Conservation (phyloP, 192 early-diverging fungal species). For the Umbelopsis sp. region DNA sequence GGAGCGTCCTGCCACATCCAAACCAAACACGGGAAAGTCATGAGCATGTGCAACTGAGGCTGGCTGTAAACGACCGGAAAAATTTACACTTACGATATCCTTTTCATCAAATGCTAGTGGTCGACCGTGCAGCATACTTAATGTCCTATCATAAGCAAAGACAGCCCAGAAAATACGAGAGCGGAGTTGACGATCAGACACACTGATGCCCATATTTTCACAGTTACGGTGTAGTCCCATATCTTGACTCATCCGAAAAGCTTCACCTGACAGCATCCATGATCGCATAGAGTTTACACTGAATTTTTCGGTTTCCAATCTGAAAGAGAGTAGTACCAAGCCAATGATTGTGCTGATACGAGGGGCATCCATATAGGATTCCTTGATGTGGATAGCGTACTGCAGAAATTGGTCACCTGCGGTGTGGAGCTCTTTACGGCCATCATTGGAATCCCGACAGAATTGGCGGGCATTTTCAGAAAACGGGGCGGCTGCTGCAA, state of each 20-base stretch:
- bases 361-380: conserved; percentile 58
- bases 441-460: neutral
- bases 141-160: conserved; percentile 66
- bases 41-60: neutral
- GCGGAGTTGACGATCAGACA: conserved; percentile 44
- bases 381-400: conserved; percentile 56
- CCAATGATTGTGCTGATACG: conserved; percentile 58
- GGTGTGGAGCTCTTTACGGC: conserved; percentile 5
- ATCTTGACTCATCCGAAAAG: conserved; percentile 73
- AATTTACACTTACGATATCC: conserved; percentile 22
- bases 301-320: conserved; percentile 55
- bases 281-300: conserved; percentile 47
- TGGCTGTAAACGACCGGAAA: neutral
- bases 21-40: neutral
- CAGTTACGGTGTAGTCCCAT: conserved; percentile 75
- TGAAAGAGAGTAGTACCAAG: conserved; percentile 60
- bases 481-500: conserved; percentile 36
- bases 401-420: conserved; percentile 23
- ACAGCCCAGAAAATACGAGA: conserved; percentile 73
- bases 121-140: conserved; percentile 66
- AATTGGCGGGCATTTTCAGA: conserved; percentile 15
- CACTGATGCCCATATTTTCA: conserved; percentile 39
- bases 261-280: conserved; percentile 74
- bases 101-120: conserved; percentile 47
- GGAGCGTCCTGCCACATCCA: conserved; percentile 19